These are phyloP conservation scores for Boletus patriciae DNA, from an alignment of 768 basidiomycete species.

Conservation along the genomic window DNA sequence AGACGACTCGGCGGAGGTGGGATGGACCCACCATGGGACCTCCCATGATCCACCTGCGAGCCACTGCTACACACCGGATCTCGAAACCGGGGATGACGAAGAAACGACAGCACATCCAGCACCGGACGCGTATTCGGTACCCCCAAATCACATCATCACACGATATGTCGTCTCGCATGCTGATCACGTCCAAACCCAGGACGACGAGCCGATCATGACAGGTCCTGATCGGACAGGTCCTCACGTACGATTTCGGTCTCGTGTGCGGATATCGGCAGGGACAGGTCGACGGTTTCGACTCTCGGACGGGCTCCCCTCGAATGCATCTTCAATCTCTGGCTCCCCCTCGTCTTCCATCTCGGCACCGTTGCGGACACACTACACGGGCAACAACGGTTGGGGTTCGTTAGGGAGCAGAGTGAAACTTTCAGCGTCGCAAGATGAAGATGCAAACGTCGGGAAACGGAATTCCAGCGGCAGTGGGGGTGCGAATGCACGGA, in stretches of 20 bases:
- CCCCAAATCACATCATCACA: background rate
- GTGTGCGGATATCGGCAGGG: slow-evolving; percentile 77
- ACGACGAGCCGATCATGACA: slow-evolving; percentile 17
- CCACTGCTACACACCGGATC: background rate
- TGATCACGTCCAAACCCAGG: slow-evolving; percentile 12
- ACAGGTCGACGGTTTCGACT: slow-evolving; percentile 47
- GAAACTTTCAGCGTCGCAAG: slow-evolving; percentile 27
- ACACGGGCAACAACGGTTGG: slow-evolving; percentile 55
- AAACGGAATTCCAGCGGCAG: background rate
- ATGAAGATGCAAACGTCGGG: background rate
- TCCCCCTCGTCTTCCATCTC: slow-evolving; percentile 83
- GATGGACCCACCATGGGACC: background rate
- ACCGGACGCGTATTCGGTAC: background rate
- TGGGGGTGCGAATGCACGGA: background rate
- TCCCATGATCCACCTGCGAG: slow-evolving; percentile 1
- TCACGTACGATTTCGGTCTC: slow-evolving; percentile 66
- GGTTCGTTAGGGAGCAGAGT: slow-evolving; percentile 63
- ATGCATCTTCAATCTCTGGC: slow-evolving; percentile 47
- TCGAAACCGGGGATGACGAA: slow-evolving; percentile 18
- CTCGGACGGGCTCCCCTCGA: slow-evolving; percentile 26
- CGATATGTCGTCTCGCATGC: background rate
- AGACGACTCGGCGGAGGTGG: background rate
- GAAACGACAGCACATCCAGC: background rate
- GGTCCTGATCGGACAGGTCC: slow-evolving; percentile 14
- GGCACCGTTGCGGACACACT: slow-evolving; percentile 65